Conservation (phyloP, 148 eudicot species). For the Chenopodium quinoa region DNA sequence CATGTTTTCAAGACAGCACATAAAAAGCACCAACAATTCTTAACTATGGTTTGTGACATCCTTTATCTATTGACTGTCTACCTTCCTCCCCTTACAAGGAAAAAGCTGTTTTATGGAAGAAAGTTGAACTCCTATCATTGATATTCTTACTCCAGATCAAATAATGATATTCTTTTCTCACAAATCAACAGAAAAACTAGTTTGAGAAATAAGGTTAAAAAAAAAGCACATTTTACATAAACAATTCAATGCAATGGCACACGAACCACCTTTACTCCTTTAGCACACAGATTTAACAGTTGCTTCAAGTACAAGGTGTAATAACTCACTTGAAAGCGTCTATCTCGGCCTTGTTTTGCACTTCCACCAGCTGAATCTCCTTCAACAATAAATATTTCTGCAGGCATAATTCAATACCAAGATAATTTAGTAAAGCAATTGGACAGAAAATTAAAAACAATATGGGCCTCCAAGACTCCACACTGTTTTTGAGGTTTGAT, state of each 20-base stretch:
- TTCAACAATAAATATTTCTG: slow-evolving; percentile 98
- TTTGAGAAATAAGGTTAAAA: not conserved
- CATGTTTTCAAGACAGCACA: not conserved
- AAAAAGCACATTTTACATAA: not conserved
- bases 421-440: not conserved
- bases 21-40: not conserved
- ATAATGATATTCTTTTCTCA: not conserved
- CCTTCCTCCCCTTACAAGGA: not conserved
- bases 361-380: slow-evolving; percentile 99
- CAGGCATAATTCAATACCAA: slow-evolving; percentile 18
- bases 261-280: not conserved
- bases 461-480: not conserved
- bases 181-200: not conserved
- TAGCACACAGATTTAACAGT: not conserved
- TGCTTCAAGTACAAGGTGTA: not conserved
- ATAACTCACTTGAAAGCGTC: slow-evolving; percentile 78
- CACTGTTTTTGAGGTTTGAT: slow-evolving; percentile 1
- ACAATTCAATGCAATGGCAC: not conserved
- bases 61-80: not conserved
- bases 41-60: not conserved
- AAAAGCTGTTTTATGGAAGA: not conserved
- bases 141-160: not conserved
- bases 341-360: slow-evolving; percentile 98
- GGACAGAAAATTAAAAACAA: slow-evolving; percentile 2
- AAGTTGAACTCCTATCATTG: not conserved